Percentiles rank a stretch among this genome's conserved stretches.
Conservation (phyloP, 2,329 filamentous ascomycete species). For the Claviceps spartinae region DNA sequence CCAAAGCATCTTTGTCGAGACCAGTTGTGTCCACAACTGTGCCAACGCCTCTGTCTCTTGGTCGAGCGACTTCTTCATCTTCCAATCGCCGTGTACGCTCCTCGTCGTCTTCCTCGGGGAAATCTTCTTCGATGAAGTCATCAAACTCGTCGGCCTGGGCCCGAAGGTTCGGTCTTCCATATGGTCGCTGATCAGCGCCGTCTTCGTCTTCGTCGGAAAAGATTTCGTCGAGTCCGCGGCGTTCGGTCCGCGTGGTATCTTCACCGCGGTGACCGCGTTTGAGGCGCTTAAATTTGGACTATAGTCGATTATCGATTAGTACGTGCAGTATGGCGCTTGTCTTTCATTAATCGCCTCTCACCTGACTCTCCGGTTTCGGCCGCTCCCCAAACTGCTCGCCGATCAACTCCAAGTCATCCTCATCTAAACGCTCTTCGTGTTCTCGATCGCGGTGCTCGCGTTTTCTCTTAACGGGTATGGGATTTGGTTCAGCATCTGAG, state of each 20-base stretch:
- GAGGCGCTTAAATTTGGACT: constrained; percentile 91
- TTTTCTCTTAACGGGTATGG: constrained; percentile 54
- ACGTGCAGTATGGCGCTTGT: background rate
- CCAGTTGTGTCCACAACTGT: constrained; percentile 67
- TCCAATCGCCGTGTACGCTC: constrained; percentile 63
- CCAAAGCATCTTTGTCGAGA: constrained; percentile 80
- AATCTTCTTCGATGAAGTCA: constrained; percentile 95
- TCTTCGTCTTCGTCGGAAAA: constrained; percentile 92
- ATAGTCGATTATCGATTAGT: constrained; percentile 1
- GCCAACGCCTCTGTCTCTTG: constrained; percentile 55
- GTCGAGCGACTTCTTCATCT: constrained; percentile 77
- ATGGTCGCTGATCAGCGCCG: constrained; percentile 39
- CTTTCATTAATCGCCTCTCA: constrained; percentile 25
- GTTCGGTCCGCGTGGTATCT: constrained; percentile 47
- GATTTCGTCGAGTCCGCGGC: constrained; percentile 74
- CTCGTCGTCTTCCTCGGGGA: constrained; percentile 76
- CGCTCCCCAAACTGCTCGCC: constrained; percentile 59
- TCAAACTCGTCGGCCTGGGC: constrained; percentile 67
- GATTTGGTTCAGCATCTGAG: constrained; percentile 37
- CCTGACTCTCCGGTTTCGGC: constrained; percentile 54
- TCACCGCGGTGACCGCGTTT: constrained; percentile 81
- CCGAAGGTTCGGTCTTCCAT: constrained; percentile 40
- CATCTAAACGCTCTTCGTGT: constrained; percentile 79
- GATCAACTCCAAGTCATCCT: constrained; percentile 92
- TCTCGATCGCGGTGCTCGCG: constrained; percentile 63